A percentile compares a stretch with the other conserved stretches of the same genome.
Evolutionary conservation across 192 early-diverging fungal species (phyloP).

Genomic region (Backusella tarrabulga): DNA sequence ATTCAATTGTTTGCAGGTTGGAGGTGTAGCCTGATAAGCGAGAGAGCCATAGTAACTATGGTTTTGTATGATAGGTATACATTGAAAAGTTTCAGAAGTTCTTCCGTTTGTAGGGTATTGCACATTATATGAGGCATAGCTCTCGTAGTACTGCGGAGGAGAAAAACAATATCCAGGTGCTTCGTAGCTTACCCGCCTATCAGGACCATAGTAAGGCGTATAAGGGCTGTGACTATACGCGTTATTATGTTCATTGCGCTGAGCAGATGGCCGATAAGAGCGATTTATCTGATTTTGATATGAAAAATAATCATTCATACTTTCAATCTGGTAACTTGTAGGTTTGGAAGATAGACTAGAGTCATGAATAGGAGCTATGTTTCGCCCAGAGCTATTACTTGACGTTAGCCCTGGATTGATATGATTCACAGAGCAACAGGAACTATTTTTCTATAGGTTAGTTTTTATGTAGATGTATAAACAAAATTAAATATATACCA

Average conservation of each 20-base stretch:
- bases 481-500: neutral
- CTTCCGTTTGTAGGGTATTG: neutral
- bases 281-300: neutral
- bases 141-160: neutral
- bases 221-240: neutral
- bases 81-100: neutral
- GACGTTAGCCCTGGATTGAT: neutral
- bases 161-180: neutral
- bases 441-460: neutral
- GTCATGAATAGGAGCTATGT: neutral
- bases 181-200: neutral
- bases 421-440: neutral
- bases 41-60: neutral
- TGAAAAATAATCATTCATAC: neutral
- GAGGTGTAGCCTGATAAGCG: neutral
- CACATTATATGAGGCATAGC: neutral
- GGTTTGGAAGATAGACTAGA: neutral
- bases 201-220: neutral
- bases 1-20: neutral
- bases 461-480: neutral
- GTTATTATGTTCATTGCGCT: neutral
- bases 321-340: neutral
- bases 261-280: neutral
- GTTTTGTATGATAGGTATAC: neutral
- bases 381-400: neutral